Conservation (phyloP, 768 basidiomycete genomes). For the Podaxis carcinomalis region DNA sequence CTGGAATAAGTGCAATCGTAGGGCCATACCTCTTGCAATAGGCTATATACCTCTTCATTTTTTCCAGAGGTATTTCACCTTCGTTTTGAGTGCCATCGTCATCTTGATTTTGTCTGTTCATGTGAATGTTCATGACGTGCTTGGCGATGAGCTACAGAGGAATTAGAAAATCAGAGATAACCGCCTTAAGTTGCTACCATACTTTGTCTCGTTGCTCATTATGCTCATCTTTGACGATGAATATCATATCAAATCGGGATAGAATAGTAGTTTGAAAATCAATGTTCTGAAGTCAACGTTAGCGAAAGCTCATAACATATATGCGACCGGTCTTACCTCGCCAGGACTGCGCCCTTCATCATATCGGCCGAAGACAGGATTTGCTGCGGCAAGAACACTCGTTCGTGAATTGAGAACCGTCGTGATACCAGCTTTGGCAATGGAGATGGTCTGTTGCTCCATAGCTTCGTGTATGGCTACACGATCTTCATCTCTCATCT, state of each 20-base stretch:
- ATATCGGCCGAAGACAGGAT: constrained; percentile 96
- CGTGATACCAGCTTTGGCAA: constrained; percentile 98
- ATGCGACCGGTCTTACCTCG: constrained; percentile 48
- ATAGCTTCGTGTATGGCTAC: constrained; percentile 99
- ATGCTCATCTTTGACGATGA: constrained; percentile 97
- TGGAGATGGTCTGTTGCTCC: constrained; percentile 99
- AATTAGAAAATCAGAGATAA: neutral
- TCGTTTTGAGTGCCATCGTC: constrained; percentile 64
- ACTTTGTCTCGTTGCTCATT: constrained; percentile 91
- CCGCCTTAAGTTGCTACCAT: constrained; percentile 17
- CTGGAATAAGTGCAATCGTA: neutral
- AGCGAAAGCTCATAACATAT: constrained; percentile 3
- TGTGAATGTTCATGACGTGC: constrained; percentile 98
- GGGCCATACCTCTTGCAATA: constrained; percentile 82
- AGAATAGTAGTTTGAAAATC: constrained; percentile 98
- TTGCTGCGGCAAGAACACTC: constrained; percentile 94
- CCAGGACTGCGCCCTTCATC: constrained; percentile 96
- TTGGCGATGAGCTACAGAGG: constrained; percentile 78
- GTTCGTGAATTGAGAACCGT: constrained; percentile 96
- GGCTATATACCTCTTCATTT: constrained; percentile 97
- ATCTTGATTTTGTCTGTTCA: constrained; percentile 76
- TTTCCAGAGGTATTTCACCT: constrained; percentile 93
- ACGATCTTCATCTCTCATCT: constrained; percentile 99
- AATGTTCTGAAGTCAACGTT: constrained; percentile 57
- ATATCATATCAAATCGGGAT: constrained; percentile 99